Evolutionary conservation across 768 basidiomycete genomes (phyloP).

Genomic region (Phylloporus sp.): DNA sequence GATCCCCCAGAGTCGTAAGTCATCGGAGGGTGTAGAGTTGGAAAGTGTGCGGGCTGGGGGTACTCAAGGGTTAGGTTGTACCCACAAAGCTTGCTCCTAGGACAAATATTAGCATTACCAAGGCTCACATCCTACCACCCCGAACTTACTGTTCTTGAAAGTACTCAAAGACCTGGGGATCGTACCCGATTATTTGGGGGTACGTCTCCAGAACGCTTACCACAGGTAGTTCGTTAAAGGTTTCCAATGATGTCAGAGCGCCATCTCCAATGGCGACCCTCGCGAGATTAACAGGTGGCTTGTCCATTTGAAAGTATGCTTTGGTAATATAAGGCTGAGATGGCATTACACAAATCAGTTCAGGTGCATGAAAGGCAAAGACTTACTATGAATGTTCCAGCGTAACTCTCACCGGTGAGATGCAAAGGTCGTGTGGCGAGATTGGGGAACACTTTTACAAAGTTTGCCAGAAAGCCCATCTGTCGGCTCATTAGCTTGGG

Average conservation of each 20-base stretch:
- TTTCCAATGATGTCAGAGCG: constrained; percentile 46
- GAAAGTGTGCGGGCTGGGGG: constrained; percentile 55
- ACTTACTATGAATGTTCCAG: constrained; percentile 66
- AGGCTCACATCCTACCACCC: neutral
- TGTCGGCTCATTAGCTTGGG: constrained; percentile 23
- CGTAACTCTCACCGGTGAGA: constrained; percentile 72
- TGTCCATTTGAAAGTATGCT: constrained; percentile 57
- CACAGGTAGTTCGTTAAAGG: constrained; percentile 52
- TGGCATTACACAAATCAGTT: neutral
- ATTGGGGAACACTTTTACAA: constrained; percentile 72
- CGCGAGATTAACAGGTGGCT: constrained; percentile 64
- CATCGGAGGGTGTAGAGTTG: constrained; percentile 20
- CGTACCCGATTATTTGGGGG: constrained; percentile 73
- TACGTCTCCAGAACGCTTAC: constrained; percentile 66
- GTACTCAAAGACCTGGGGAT: constrained; percentile 60
- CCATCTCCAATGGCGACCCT: constrained; percentile 74
- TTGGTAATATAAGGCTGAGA: constrained; percentile 71
- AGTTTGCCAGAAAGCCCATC: constrained; percentile 70
- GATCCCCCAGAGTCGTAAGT: neutral
- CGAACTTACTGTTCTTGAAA: constrained; percentile 62
- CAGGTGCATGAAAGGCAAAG: neutral
- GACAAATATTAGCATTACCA: neutral
- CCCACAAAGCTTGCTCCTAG: constrained; percentile 57
- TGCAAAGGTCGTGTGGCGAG: constrained; percentile 65
- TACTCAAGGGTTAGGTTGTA: constrained; percentile 68